These are phyloP conservation scores for Pseudonitzschia multistriata DNA, from an alignment of 108 stramenopile genomes.

Conservation along the genomic window DNA sequence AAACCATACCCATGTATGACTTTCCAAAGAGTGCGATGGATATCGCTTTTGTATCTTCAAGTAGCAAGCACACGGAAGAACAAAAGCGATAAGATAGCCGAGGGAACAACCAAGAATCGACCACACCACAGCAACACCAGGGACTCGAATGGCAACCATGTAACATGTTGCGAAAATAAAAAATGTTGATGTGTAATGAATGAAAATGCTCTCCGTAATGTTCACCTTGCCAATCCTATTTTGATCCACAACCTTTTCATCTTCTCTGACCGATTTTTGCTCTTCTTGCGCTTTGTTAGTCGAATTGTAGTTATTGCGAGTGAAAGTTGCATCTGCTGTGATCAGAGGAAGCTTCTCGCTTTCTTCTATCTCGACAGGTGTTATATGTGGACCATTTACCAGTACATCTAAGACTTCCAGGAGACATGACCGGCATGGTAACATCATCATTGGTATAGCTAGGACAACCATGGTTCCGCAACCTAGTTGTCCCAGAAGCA, in stretches of 20 bases:
- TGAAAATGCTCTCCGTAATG: conserved; percentile 32
- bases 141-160: conserved; percentile 53
- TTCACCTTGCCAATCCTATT: background rate
- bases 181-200: conserved; percentile 53
- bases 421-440: conserved; percentile 66
- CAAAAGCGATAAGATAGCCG: conserved; percentile 74
- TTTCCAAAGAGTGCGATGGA: background rate
- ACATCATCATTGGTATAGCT: conserved; percentile 63
- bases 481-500: conserved; percentile 66
- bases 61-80: conserved; percentile 59
- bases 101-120: conserved; percentile 65
- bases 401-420: conserved; percentile 34
- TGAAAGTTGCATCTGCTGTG: background rate
- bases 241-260: background rate
- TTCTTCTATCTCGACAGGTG: conserved; percentile 17
- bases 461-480: conserved; percentile 64
- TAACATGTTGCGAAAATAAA: conserved; percentile 50
- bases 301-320: background rate
- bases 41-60: conserved; percentile 35
- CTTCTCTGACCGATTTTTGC: background rate
- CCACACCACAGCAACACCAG: conserved; percentile 81
- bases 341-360: conserved; percentile 16
- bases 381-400: conserved; percentile 18
- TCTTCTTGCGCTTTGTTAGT: background rate
- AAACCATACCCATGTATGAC: conserved; percentile 26